phyloP scores from a whole-genome alignment of 2,329 filamentous ascomycete genomes.

The Hypocreales sp. region DNA sequence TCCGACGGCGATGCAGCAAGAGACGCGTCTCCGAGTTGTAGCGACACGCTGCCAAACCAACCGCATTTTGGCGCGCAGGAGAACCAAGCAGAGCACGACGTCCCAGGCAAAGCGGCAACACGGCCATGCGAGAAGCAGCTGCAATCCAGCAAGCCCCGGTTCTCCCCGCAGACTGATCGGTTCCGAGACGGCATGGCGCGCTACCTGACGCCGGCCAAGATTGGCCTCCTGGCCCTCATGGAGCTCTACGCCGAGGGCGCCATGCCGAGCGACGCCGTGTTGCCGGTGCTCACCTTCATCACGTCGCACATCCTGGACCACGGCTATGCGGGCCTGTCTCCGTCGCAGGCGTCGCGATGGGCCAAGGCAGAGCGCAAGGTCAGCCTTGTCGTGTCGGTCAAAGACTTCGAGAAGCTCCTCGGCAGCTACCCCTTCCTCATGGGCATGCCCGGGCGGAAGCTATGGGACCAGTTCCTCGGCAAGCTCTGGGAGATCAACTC shows the following conservation, averaged over 20 bases:
- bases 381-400: slow-evolving; percentile 36
- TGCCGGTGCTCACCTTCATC: slow-evolving; percentile 67
- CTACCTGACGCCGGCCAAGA: slow-evolving; percentile 78
- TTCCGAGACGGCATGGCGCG: too few species aligned
- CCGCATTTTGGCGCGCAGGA: too few species aligned
- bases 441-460: slow-evolving; percentile 54
- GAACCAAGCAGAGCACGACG: too few species aligned
- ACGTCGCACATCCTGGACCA: slow-evolving; percentile 50
- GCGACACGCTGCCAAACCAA: neutral
- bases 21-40: slow-evolving; percentile 2
- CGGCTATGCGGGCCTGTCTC: slow-evolving; percentile 10
- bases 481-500: slow-evolving; percentile 76
- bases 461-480: slow-evolving; percentile 77
- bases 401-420: slow-evolving; percentile 45
- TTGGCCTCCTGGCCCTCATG: slow-evolving; percentile 67
- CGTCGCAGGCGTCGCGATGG: slow-evolving; percentile 23
- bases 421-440: slow-evolving; percentile 32
- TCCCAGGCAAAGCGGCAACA: too few species aligned
- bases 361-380: slow-evolving; percentile 32
- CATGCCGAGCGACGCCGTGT: slow-evolving; percentile 53
- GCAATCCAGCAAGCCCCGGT: too few species aligned
- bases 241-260: slow-evolving; percentile 64
- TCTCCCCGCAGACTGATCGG: too few species aligned
- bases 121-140: too few species aligned
- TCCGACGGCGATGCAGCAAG: neutral